Percentiles rank a stretch among this genome's conserved stretches.
phyloP scores from a whole-genome alignment of 352 stramenopile species.

The Phytophthora pluvialis region DNA sequence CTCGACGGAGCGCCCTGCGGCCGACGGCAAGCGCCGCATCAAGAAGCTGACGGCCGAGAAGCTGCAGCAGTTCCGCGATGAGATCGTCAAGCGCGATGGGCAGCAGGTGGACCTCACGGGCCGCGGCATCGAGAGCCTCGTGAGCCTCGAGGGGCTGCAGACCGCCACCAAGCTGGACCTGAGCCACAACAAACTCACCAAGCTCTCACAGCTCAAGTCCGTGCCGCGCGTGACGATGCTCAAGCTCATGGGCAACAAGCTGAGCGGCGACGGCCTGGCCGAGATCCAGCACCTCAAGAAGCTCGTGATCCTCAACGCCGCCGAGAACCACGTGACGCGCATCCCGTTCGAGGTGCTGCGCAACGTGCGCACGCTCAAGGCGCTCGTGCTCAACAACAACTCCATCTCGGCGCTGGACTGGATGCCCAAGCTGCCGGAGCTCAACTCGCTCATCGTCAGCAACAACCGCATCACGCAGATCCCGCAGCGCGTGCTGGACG shows the following conservation, averaged over 20 bases:
- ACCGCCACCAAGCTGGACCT: conserved; percentile 76
- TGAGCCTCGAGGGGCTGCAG: conserved; percentile 73
- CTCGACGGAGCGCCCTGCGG: neutral
- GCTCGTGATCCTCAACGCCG: conserved; percentile 79
- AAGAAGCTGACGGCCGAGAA: conserved; percentile 91
- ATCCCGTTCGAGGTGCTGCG: conserved; percentile 75
- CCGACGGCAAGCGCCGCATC: conserved; percentile 67
- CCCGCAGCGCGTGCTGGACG: conserved; percentile 61
- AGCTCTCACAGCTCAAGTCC: conserved; percentile 72
- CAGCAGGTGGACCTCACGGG: conserved; percentile 65
- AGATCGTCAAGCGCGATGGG: conserved; percentile 58
- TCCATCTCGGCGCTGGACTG: conserved; percentile 84
- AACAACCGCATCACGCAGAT: conserved; percentile 84
- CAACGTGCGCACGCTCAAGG: conserved; percentile 74
- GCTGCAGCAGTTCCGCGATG: conserved; percentile 54
- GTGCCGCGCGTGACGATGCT: conserved; percentile 76
- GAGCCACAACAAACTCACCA: conserved; percentile 88
- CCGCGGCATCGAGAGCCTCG: conserved; percentile 82
- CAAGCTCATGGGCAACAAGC: conserved; percentile 80
- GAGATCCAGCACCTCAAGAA: conserved; percentile 83
- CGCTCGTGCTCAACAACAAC: conserved; percentile 88
- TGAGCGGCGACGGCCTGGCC: conserved; percentile 70
- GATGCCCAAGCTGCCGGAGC: conserved; percentile 75
- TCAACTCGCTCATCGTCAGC: conserved; percentile 89
- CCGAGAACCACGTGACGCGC: conserved; percentile 77